Evolutionary conservation across 129 eudicot species (phyloP).

Genomic region (Chrysanthemum seticuspe): DNA sequence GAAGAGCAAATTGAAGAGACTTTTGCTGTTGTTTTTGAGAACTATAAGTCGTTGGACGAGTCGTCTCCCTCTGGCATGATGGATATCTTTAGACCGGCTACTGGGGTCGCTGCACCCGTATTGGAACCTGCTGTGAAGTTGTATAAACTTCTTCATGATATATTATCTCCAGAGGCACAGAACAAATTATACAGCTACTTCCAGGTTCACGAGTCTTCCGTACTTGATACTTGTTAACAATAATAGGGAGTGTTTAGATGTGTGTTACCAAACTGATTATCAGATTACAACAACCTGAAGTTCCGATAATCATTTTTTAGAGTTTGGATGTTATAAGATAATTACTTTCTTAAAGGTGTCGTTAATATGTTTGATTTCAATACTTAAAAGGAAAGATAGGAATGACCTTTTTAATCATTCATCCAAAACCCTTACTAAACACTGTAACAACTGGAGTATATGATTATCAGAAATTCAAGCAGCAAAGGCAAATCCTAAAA

Average conservation of each 20-base stretch:
- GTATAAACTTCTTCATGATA: slow-evolving; percentile 75
- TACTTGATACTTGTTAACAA: not conserved
- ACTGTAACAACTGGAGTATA: too few relatives aligned
- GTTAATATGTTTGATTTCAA: too few relatives aligned
- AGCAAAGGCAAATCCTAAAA: too few relatives aligned
- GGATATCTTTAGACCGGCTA: slow-evolving; percentile 71
- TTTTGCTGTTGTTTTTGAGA: slow-evolving; percentile 63
- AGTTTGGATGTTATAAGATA: too few relatives aligned
- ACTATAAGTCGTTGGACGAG: slow-evolving; percentile 78
- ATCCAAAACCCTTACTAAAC: too few relatives aligned
- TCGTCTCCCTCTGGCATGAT: slow-evolving; percentile 61
- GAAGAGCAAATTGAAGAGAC: slow-evolving; percentile 74
- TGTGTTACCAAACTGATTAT: too few relatives aligned
- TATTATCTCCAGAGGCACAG: slow-evolving; percentile 80
- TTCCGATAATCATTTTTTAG: too few relatives aligned
- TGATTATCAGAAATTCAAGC: too few relatives aligned
- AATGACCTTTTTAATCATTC: too few relatives aligned
- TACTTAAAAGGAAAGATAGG: too few relatives aligned
- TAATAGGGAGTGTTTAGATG: not conserved
- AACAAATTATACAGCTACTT: slow-evolving; percentile 68
- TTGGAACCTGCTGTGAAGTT: slow-evolving; percentile 76
- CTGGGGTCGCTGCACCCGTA: slow-evolving; percentile 66
- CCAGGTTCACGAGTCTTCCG: slow-evolving; percentile 47
- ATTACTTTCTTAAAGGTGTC: too few relatives aligned
- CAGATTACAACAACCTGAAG: too few relatives aligned